Conservation (phyloP, 176 grass and related monocot genomes). For the Rhynchospora tenuis region DNA sequence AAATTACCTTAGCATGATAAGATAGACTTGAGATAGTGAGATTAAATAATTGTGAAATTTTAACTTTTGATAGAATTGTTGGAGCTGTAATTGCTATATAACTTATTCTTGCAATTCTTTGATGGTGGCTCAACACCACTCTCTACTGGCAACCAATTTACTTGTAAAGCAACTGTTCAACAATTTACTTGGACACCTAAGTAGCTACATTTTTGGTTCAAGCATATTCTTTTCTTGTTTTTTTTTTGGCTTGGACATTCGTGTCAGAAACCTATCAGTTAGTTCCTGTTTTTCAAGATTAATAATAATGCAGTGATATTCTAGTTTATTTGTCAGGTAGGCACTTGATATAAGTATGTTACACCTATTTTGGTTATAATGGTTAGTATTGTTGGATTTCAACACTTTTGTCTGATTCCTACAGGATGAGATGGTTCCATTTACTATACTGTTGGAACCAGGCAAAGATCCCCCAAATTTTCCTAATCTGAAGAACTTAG, state of each 20-base stretch:
- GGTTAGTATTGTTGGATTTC: not conserved
- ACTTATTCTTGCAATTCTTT: no score
- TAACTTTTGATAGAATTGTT: not conserved
- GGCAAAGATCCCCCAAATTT: not conserved
- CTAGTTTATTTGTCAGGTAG: not conserved
- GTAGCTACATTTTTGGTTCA: not conserved
- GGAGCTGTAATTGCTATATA: not conserved
- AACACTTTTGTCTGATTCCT: not conserved
- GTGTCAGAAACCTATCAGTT: not conserved
- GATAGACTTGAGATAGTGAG: not conserved
- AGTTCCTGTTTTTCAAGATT: not conserved
- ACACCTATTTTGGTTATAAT: not conserved
- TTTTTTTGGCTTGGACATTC: not conserved
- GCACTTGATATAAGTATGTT: not conserved
- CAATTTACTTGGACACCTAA: not conserved
- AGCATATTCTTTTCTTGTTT: not conserved
- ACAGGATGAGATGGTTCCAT: constrained; percentile 6
- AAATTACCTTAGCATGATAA: not conserved
- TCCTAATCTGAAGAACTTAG: constrained; percentile 8
- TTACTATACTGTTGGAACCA: not conserved
- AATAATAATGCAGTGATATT: not conserved
- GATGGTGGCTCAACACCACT: no score
- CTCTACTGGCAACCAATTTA: no score
- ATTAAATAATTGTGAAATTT: not conserved
- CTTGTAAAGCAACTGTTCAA: no score